phyloP scores from a whole-genome alignment of 352 stramenopile species.

The Phytophthora pini region DNA sequence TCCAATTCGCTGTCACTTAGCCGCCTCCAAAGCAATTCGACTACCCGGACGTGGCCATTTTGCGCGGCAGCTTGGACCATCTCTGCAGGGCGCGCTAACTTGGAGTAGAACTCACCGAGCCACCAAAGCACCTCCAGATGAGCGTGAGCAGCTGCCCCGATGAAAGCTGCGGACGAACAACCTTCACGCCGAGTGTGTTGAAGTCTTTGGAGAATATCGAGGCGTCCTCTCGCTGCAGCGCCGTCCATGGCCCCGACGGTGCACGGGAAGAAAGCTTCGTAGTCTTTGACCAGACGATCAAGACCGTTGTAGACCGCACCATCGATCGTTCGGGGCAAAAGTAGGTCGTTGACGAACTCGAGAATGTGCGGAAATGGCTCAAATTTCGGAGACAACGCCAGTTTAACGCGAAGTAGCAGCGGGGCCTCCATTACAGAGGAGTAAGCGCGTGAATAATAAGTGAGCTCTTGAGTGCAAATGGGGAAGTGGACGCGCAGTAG shows the following conservation, averaged over 20 bases:
- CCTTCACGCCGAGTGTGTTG: slow-evolving; percentile 6
- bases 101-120: slow-evolving; percentile 8
- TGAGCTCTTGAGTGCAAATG: too few relatives aligned
- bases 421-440: slow-evolving; percentile 1
- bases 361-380: neutral
- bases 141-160: slow-evolving; percentile 5
- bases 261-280: slow-evolving; percentile 4
- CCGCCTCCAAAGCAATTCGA: neutral
- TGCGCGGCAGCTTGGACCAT: neutral
- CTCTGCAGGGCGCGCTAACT: neutral
- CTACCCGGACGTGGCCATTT: neutral
- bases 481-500: too few relatives aligned
- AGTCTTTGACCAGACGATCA: neutral
- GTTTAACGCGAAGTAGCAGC: slow-evolving; percentile 4
- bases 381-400: slow-evolving; percentile 1
- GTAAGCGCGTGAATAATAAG: neutral
- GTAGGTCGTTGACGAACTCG: slow-evolving; percentile 3
- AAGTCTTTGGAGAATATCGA: slow-evolving; percentile 10
- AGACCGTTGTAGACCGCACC: slow-evolving; percentile 11
- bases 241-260: slow-evolving; percentile 18
- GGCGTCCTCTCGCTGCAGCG: slow-evolving; percentile 6
- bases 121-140: slow-evolving; percentile 7
- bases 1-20: neutral
- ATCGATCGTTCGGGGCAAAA: slow-evolving; percentile 7
- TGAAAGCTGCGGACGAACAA: slow-evolving; percentile 4